Conservation (phyloP, 768 basidiomycete species). For the Suillus cothurnatus region DNA sequence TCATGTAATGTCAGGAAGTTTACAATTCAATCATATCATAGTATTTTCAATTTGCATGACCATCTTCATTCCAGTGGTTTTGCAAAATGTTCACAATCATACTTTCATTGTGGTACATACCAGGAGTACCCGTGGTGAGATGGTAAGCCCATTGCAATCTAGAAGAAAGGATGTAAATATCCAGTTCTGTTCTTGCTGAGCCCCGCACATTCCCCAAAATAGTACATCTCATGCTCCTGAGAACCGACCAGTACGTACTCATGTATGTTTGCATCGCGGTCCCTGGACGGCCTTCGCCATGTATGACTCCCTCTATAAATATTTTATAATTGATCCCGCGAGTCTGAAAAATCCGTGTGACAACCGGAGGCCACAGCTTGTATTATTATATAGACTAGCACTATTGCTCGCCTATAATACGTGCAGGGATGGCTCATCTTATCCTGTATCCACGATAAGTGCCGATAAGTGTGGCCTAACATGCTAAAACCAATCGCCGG, state of each 20-base stretch:
- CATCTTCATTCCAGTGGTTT: neutral
- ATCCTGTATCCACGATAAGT: neutral
- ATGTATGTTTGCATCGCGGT: neutral
- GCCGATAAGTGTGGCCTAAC: neutral
- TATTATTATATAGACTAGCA: neutral
- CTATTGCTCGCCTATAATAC: neutral
- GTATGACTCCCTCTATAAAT: too few species aligned
- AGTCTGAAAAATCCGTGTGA: too few species aligned
- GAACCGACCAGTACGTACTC: neutral
- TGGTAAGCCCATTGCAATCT: too few species aligned
- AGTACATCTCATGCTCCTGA: neutral
- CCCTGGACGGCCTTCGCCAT: too few species aligned
- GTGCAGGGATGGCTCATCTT: neutral
- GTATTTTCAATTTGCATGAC: slow-evolving; percentile 4
- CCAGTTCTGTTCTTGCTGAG: too few species aligned
- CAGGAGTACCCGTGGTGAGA: neutral
- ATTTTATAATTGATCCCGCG: too few species aligned
- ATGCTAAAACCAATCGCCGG: neutral
- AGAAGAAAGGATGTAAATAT: too few species aligned
- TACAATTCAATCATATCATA: slow-evolving; percentile 16
- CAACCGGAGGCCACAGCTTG: neutral
- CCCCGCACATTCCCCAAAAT: neutral
- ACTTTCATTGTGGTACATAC: neutral
- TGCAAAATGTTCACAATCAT: neutral
- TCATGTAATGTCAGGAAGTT: slow-evolving; percentile 21